Base-by-base conservation (phyloP, 1,139 yeast species). In the Yamadazyma triangularis region DNA sequence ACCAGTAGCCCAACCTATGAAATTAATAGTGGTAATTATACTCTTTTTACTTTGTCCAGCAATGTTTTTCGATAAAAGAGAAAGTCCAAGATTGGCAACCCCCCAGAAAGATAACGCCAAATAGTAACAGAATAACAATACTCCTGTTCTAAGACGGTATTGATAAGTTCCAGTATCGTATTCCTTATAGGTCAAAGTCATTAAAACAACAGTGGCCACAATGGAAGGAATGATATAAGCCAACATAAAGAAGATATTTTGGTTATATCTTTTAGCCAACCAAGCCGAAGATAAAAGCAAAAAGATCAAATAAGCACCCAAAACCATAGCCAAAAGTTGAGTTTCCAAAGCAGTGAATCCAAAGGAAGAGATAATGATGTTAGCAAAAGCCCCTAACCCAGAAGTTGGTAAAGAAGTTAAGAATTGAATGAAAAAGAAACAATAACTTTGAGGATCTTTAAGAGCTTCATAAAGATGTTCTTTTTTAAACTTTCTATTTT, bases 371-470 rank as follows among this genome's bases (percentile, higher is more conserved):
- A 64, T 63, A 18, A 63, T 58, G 4, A 67, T 60, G 15, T 60
- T 65, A 40, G 66, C 60, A 35, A 63, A 64, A 3, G 67, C 58
- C 10, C 63, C 62, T 26, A 64, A 55, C 4, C 67, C 66, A 7
- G 70, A 68, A 4, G 68, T 63, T 5, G 64, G 64, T 26, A 63
- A 58, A 44, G 60, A 56, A 21, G 65, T 57, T 11, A 59, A 45
- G 4, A 62, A 32, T 9, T 66, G 63, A 29, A 64, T 48, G 14
- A 61, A 41, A 27, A 63, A 44, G 49, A 53, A 60, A n/a, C 62
- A 55, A 65, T 68, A 64, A n/a, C 66, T 59, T 31, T 57, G 58
- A 26, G 51, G 53, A 42, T 63, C 70, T 15, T 44, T 42, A 28
- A 38, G 6, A 20, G 62, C 47, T 41, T 63, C 69, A 13, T 36